Evolutionary conservation across 2,329 filamentous ascomycete species (phyloP).

Genomic region (Colletotrichum sp.): DNA sequence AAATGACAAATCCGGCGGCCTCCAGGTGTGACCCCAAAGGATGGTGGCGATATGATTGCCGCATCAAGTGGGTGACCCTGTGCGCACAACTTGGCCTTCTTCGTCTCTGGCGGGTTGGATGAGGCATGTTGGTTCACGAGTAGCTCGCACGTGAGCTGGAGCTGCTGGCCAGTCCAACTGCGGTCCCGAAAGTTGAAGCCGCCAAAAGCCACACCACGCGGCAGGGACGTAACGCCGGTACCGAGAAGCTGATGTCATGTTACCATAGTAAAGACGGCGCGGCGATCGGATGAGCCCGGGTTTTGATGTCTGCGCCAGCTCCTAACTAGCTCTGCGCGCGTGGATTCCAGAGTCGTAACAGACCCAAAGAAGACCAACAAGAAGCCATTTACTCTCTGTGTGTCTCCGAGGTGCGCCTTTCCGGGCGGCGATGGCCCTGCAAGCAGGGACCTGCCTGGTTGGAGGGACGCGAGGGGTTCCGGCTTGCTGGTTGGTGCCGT

Average conservation of each 20-base stretch:
- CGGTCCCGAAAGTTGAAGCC: background rate
- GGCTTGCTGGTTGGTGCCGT: conserved; percentile 5
- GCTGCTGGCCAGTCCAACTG: background rate
- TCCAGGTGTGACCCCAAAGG: background rate
- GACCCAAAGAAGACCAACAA: background rate
- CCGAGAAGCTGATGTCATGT: background rate
- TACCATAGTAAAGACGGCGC: background rate
- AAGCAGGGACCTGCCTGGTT: conserved; percentile 1
- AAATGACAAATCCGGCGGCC: background rate
- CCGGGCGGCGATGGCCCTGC: background rate
- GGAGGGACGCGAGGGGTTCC: background rate
- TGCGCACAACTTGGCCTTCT: background rate
- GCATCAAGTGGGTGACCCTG: background rate
- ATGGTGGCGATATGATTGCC: background rate
- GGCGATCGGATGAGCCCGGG: background rate
- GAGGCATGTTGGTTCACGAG: background rate
- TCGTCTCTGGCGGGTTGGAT: background rate
- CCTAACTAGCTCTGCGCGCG: background rate
- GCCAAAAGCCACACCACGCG: background rate
- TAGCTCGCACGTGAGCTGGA: background rate
- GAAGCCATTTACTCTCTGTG: background rate
- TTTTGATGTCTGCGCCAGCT: background rate
- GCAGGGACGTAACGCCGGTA: background rate
- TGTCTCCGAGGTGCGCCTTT: background rate
- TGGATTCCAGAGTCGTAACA: background rate